Evolutionary conservation across 2,329 filamentous ascomycete species (phyloP).

Genomic region (Fusarium nematophilum): DNA sequence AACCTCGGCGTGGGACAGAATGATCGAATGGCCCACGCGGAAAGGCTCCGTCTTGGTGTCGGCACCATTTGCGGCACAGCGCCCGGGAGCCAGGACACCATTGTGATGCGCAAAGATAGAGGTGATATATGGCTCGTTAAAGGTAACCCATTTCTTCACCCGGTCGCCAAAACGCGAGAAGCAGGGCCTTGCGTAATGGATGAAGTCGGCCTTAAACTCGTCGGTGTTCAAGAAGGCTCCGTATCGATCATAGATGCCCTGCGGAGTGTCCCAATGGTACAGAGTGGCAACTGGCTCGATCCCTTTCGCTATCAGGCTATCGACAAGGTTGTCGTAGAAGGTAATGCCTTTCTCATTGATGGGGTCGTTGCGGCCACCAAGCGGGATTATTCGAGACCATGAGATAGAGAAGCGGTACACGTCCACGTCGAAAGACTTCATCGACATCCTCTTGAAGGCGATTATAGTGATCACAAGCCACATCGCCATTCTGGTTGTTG

Average conservation of each 20-base stretch:
- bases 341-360: too few species aligned
- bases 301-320: slow-evolving; percentile 62
- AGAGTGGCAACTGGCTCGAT: slow-evolving; percentile 57
- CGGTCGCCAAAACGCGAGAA: slow-evolving; percentile 49
- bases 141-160: slow-evolving; percentile 46
- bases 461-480: slow-evolving; percentile 55
- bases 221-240: slow-evolving; percentile 35
- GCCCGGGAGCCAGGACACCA: slow-evolving; percentile 33
- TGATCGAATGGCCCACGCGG: slow-evolving; percentile 28
- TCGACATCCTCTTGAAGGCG: slow-evolving; percentile 60
- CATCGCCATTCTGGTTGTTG: slow-evolving; percentile 54
- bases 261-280: slow-evolving; percentile 28
- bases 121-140: slow-evolving; percentile 46
- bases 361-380: too few species aligned
- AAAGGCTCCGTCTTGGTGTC: slow-evolving; percentile 37
- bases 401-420: slow-evolving; percentile 72
- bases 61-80: not conserved
- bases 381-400: slow-evolving; percentile 72
- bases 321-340: too few species aligned
- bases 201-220: slow-evolving; percentile 38
- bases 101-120: slow-evolving; percentile 39
- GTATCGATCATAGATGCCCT: slow-evolving; percentile 42
- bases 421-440: slow-evolving; percentile 65
- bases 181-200: slow-evolving; percentile 41
- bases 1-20: slow-evolving; percentile 32